Conservation (phyloP, 805 yeast species). For the Wickerhamiella spandovensis region DNA sequence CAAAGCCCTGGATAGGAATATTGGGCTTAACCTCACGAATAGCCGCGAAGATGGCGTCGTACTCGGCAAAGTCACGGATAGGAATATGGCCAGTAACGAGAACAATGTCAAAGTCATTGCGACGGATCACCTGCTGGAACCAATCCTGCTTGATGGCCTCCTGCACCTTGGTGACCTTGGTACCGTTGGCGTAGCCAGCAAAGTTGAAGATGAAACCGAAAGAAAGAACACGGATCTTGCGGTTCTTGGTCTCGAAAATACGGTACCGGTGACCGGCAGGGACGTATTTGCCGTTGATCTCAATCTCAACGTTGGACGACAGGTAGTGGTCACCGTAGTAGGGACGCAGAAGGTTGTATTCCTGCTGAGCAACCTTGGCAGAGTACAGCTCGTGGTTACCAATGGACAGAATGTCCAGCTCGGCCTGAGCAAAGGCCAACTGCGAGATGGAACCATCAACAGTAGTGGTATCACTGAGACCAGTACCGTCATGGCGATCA, state of each 20-base stretch:
- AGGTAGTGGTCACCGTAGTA: slow-evolving; percentile 50
- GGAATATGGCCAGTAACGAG: slow-evolving; percentile 76
- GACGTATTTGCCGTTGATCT: slow-evolving; percentile 30
- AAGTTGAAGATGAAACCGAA: slow-evolving; percentile 76
- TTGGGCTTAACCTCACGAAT: slow-evolving; percentile 50
- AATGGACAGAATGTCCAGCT: slow-evolving; percentile 66
- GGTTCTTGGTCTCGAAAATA: slow-evolving; percentile 52
- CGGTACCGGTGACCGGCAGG: slow-evolving; percentile 58
- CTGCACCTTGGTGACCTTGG: slow-evolving; percentile 50
- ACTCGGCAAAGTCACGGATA: slow-evolving; percentile 44
- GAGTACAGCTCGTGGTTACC: slow-evolving; percentile 88
- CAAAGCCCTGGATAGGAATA: slow-evolving; percentile 67
- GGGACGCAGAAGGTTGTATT: slow-evolving; percentile 45
- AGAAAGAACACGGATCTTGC: slow-evolving; percentile 41
- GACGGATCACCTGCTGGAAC: slow-evolving; percentile 39
- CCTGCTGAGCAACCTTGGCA: slow-evolving; percentile 51
- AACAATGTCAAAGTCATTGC: slow-evolving; percentile 44
- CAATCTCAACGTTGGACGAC: slow-evolving; percentile 28
- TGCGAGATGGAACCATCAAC: slow-evolving; percentile 63
- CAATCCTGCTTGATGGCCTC: slow-evolving; percentile 45
- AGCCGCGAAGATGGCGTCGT: slow-evolving; percentile 32
- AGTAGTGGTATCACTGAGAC: slow-evolving; percentile 62
- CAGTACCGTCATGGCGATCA: slow-evolving; percentile 91
- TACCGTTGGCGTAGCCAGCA: slow-evolving; percentile 40
- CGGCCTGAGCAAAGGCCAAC: slow-evolving; percentile 43